These are phyloP conservation scores for Ceraceosorus guamensis DNA, from an alignment of 1,284 basidiomycete species.

Conservation along the genomic window DNA sequence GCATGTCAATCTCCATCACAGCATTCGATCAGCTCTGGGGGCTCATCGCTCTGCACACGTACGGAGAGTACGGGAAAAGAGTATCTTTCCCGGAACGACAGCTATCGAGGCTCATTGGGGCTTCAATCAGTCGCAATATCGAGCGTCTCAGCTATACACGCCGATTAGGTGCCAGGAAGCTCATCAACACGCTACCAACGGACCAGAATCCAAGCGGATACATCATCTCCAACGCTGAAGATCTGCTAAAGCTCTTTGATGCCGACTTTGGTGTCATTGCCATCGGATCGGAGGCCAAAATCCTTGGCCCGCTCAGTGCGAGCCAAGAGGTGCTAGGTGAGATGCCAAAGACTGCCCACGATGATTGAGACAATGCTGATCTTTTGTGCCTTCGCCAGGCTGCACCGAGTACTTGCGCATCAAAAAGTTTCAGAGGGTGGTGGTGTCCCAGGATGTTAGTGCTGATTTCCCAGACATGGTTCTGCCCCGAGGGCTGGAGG, in stretches of 20 bases:
- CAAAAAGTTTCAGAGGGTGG: slow-evolving; percentile 53
- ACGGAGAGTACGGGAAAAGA: slow-evolving; percentile 69
- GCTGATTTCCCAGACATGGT: slow-evolving; percentile 70
- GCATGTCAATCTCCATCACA: slow-evolving; percentile 61
- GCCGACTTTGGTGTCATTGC: slow-evolving; percentile 77
- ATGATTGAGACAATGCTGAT: too few relatives aligned
- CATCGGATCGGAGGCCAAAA: slow-evolving; percentile 64
- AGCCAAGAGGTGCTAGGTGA: slow-evolving; percentile 67
- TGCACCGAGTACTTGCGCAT: slow-evolving; percentile 76
- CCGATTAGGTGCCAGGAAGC: slow-evolving; percentile 67
- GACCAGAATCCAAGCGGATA: slow-evolving; percentile 71
- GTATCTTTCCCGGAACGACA: slow-evolving; percentile 77
- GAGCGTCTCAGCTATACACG: slow-evolving; percentile 75
- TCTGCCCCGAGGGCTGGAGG: slow-evolving; percentile 62
- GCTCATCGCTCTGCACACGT: slow-evolving; percentile 74
- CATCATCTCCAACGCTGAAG: slow-evolving; percentile 78
- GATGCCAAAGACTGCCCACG: too few relatives aligned
- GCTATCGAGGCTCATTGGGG: slow-evolving; percentile 62
- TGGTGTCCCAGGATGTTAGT: slow-evolving; percentile 58
- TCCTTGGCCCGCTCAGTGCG: slow-evolving; percentile 69
- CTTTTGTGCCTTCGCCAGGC: slow-evolving; percentile 44
- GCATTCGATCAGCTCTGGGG: slow-evolving; percentile 79
- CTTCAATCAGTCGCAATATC: slow-evolving; percentile 74
- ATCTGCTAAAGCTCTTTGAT: slow-evolving; percentile 72
- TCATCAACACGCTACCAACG: slow-evolving; percentile 70